phyloP scores from a whole-genome alignment of 306 rosid genomes.

The Lotus japonicus region DNA sequence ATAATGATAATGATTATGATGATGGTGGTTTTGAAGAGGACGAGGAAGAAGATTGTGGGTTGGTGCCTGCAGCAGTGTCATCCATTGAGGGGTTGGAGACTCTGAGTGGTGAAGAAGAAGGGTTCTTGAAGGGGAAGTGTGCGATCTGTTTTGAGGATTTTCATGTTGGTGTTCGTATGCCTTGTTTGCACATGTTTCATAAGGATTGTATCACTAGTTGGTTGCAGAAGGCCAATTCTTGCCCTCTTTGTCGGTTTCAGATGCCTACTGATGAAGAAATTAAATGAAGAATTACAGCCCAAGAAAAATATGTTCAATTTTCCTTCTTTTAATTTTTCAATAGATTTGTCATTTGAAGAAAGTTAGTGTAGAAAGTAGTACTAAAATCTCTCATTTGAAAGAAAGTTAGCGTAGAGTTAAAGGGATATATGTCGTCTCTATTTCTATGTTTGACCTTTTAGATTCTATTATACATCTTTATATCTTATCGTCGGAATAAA shows the following conservation, averaged over 20 bases:
- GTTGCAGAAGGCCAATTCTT: neutral
- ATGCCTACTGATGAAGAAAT: too few species aligned
- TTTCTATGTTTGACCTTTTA: too few species aligned
- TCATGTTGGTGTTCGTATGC: neutral
- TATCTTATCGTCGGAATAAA: too few species aligned
- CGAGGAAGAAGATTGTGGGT: neutral
- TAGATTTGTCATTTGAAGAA: too few species aligned
- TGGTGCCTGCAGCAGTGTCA: conserved; percentile 3
- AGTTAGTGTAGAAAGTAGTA: too few species aligned
- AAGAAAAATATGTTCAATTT: too few species aligned
- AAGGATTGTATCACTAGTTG: neutral
- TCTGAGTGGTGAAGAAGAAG: neutral
- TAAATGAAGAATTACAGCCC: too few species aligned
- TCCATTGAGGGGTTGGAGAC: neutral
- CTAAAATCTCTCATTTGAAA: too few species aligned
- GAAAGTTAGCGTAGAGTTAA: too few species aligned
- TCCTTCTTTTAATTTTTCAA: too few species aligned
- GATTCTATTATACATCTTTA: too few species aligned
- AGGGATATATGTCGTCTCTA: too few species aligned
- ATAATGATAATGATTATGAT: neutral
- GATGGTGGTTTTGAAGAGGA: neutral
- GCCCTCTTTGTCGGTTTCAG: neutral
- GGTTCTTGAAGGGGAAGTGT: neutral
- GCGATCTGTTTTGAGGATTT: conserved; percentile 6
- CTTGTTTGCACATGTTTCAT: conserved; percentile 9